Evolutionary conservation across 2,329 filamentous ascomycete genomes (phyloP), one percentile per base, ranked within the genome.

Genomic region (Biscogniauxia sp.): DNA sequence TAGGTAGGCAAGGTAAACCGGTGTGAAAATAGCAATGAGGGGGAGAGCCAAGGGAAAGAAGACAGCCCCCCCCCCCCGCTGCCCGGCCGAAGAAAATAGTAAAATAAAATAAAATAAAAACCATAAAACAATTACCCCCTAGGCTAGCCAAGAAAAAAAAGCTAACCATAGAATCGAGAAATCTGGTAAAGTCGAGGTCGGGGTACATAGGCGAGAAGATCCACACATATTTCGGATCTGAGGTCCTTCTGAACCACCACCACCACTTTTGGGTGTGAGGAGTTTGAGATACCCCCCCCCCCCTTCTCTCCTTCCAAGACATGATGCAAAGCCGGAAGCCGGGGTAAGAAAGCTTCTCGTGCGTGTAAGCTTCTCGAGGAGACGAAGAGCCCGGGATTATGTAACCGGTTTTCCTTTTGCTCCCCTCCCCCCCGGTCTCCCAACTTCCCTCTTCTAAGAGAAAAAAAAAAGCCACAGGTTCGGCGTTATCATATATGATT

Each of bases 211-310:
- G 20, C 51, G 53, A 54, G 7, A 26, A 54, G 53, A 45, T 32
- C 53, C 53, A 54, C 65, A 45, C 13, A 17, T 45, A 20, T 63
- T 66, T 67, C 66, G 66, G 66, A 67, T 67, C 66, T 67, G 57
- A 68, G 66, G 63, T 64, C 64, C 66, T 67, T 56, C 50, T 53
- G 41, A 61, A 60, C 57, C 59, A n/a, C n/a, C n/a, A n/a, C n/a
- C n/a, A n/a, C n/a, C n/a, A n/a, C n/a, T n/a, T 32, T 56, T 54
- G 56, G 32, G 20, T 23, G 37, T 45, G 13, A 45, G 13, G 13
- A 37, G 9, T 6, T 32, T 32, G 9, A 32, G 28, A 9, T 7
- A 2, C 11, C 28, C 6, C 3, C 28, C 7, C 28, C 28, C 28
- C 28, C 28, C 28, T 32, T 7, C 28, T 4, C 2, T 3, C 2